Conservation (phyloP, 352 stramenopile species). For the Peronospora destructor region DNA sequence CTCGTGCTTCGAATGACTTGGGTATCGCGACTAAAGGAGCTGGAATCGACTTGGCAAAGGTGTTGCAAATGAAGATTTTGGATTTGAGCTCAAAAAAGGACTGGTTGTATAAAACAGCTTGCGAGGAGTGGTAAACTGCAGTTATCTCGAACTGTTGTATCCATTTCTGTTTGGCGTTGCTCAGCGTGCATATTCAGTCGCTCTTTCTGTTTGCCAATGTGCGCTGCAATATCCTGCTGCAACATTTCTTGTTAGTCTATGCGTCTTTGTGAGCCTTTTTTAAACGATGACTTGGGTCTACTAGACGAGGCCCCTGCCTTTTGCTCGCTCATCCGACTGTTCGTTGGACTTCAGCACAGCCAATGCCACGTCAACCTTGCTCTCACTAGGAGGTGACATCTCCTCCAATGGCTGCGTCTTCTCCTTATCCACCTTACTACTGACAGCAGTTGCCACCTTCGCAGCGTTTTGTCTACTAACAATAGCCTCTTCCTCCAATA, state of each 20-base stretch:
- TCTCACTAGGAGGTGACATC: constrained; percentile 16
- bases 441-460: constrained; percentile 8
- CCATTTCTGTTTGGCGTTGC: background rate
- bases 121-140: constrained; percentile 3
- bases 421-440: constrained; percentile 1
- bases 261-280: constrained; percentile 42
- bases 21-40: constrained; percentile 18
- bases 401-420: constrained; percentile 1
- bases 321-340: constrained; percentile 5
- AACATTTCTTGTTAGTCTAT: constrained; percentile 44
- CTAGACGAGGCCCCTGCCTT: background rate
- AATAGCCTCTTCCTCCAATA: constrained; percentile 43
- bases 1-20: too few relatives aligned
- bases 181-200: constrained; percentile 8
- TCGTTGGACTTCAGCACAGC: constrained; percentile 18
- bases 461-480: constrained; percentile 24
- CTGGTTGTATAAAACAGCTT: constrained; percentile 19
- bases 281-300: constrained; percentile 23
- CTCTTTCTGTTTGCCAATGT: constrained; percentile 31
- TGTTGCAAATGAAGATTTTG: too few relatives aligned
- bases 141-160: background rate
- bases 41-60: constrained; percentile 41
- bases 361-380: constrained; percentile 36
- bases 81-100: too few relatives aligned
- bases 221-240: constrained; percentile 36